phyloP scores from a whole-genome alignment of 305 asterid species.

The Solanum hybrid region DNA sequence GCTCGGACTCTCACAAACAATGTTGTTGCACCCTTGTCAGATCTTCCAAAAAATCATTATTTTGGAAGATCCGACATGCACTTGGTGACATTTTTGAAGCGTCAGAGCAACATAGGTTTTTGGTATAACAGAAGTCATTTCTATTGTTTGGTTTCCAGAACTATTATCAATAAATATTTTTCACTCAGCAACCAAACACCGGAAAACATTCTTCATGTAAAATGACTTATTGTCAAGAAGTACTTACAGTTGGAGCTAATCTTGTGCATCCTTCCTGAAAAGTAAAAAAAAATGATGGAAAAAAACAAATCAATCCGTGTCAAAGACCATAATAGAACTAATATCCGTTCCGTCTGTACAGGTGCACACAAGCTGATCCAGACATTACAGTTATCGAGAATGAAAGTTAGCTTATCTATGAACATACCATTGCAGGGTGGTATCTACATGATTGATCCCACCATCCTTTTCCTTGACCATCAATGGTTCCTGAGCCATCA shows the following conservation, averaged over 20 bases:
- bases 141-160: neutral
- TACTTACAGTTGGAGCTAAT: slow-evolving; percentile 80
- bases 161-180: neutral
- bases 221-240: neutral
- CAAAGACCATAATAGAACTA: neutral
- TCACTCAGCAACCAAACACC: neutral
- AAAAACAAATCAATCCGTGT: neutral
- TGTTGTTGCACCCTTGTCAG: neutral
- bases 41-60: neutral
- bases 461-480: slow-evolving; percentile 58
- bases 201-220: neutral
- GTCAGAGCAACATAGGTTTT: neutral
- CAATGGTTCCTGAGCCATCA: slow-evolving; percentile 44
- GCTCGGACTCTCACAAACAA: neutral
- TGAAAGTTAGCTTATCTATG: neutral
- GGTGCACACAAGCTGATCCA: neutral
- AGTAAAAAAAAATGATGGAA: neutral
- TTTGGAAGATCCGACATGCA: neutral
- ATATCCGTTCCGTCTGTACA: too few relatives aligned
- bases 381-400: neutral
- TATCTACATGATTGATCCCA: slow-evolving; percentile 75
- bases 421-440: slow-evolving; percentile 44
- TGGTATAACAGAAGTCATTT: neutral
- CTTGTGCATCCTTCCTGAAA: slow-evolving; percentile 61
- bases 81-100: neutral